A percentile compares a stretch with the other conserved stretches of the same genome.
Conservation (phyloP, 192 early-diverging fungal genomes). For the Backusella westeae region DNA sequence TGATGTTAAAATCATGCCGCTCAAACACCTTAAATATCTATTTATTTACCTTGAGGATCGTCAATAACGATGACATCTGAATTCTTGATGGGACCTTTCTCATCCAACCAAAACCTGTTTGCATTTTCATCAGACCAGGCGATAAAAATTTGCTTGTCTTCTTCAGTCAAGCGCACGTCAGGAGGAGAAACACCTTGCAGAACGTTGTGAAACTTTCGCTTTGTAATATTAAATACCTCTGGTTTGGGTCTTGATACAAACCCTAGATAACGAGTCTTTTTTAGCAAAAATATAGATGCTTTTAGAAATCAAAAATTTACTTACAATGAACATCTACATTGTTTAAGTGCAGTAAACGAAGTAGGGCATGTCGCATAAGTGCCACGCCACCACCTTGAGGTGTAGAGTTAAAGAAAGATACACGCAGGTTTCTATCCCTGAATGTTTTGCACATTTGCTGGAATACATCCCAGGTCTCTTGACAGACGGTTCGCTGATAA, state of each 20-base stretch:
- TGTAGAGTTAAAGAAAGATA: conserved; percentile 80
- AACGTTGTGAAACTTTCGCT: conserved; percentile 87
- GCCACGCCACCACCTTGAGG: conserved; percentile 89
- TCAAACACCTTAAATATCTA: not conserved
- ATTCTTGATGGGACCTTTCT: conserved; percentile 60
- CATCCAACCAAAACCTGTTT: conserved; percentile 69
- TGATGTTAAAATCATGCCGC: not conserved
- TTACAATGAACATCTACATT: conserved; percentile 65
- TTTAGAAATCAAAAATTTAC: not conserved
- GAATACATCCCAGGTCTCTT: conserved; percentile 68
- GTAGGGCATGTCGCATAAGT: conserved; percentile 82
- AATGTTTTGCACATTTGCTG: conserved; percentile 51
- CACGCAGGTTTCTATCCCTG: conserved; percentile 54
- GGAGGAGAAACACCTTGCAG: conserved; percentile 74
- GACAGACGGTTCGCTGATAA: conserved; percentile 61
- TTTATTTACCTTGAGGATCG: conserved; percentile 65
- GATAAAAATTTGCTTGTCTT: conserved; percentile 63
- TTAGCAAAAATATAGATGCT: not conserved
- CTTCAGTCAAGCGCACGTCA: conserved; percentile 46
- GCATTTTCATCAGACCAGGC: conserved; percentile 70
- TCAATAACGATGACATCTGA: conserved; percentile 88
- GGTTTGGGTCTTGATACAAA: conserved; percentile 82
- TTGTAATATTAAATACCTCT: conserved; percentile 85
- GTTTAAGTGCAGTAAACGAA: conserved; percentile 67
- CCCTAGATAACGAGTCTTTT: conserved; percentile 35